phyloP scores from a whole-genome alignment of 371 early-diverging fungal genomes.

The Mortierella sp. region DNA sequence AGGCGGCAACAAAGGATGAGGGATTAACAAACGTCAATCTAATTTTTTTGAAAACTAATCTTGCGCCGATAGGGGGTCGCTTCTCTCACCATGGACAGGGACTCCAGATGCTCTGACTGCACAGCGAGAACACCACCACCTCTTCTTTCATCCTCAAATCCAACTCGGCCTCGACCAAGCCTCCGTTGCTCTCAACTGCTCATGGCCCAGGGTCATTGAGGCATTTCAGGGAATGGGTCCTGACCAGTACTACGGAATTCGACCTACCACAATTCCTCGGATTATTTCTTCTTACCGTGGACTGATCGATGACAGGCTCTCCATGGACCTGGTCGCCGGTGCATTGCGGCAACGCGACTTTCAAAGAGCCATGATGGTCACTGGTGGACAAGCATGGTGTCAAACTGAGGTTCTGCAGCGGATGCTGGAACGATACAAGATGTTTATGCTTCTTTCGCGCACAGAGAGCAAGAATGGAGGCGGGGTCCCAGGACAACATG shows the following conservation, averaged over 20 bases:
- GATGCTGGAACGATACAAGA: slow-evolving; percentile 52
- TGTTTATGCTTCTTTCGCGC: slow-evolving; percentile 46
- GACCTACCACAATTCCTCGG: slow-evolving; percentile 42
- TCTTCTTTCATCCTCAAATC: slow-evolving; percentile 48
- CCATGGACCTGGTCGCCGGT: slow-evolving; percentile 48
- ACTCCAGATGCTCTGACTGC: slow-evolving; percentile 28
- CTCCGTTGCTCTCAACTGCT: slow-evolving; percentile 30
- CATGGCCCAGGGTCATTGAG: slow-evolving; percentile 48
- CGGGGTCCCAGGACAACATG: slow-evolving; percentile 34
- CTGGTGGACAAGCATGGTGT: slow-evolving; percentile 48
- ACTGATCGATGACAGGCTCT: slow-evolving; percentile 39
- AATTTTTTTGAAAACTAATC: too few species aligned
- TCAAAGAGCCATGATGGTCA: slow-evolving; percentile 54
- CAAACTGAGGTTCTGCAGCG: slow-evolving; percentile 54
- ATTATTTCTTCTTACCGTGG: slow-evolving; percentile 44
- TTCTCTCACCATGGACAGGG: slow-evolving; percentile 45
- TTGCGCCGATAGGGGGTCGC: slow-evolving; percentile 26
- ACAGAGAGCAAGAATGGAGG: slow-evolving; percentile 31
- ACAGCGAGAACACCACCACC: slow-evolving; percentile 43
- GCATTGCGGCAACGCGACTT: slow-evolving; percentile 49
- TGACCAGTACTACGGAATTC: slow-evolving; percentile 47
- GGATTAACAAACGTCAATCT: too few species aligned
- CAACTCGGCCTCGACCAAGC: slow-evolving; percentile 48
- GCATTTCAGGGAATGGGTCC: slow-evolving; percentile 49
- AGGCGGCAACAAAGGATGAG: too few species aligned